These are phyloP conservation scores for Penicillium robsamsonii DNA, from an alignment of 495 filamentous ascomycete genomes.

Conservation along the genomic window DNA sequence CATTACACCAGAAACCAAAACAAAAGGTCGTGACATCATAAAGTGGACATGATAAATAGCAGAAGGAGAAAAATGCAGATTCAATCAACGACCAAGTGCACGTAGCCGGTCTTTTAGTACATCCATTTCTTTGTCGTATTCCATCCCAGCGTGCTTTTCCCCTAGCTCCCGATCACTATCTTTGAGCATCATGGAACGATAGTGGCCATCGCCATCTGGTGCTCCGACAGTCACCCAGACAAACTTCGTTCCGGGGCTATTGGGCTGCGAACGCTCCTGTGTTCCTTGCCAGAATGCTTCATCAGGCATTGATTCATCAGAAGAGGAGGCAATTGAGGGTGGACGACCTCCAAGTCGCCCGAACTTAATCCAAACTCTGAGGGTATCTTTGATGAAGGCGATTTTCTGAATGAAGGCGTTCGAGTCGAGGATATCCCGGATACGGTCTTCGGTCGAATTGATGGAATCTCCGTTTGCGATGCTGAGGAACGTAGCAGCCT, in stretches of 20 bases:
- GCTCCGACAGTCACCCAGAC: slow-evolving; percentile 85
- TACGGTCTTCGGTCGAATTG: slow-evolving; percentile 52
- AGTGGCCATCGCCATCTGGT: slow-evolving; percentile 64
- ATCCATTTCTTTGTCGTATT: slow-evolving; percentile 35
- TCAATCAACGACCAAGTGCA: slow-evolving; percentile 27
- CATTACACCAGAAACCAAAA: slow-evolving; percentile 10
- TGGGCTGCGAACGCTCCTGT: slow-evolving; percentile 50
- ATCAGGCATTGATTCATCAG: slow-evolving; percentile 42
- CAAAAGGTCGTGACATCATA: slow-evolving; percentile 32
- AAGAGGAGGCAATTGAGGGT: slow-evolving; percentile 1
- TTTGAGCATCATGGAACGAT: slow-evolving; percentile 44
- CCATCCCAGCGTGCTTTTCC: slow-evolving; percentile 19
- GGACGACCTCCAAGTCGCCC: slow-evolving; percentile 62
- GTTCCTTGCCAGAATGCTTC: slow-evolving; percentile 67
- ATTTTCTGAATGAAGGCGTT: slow-evolving; percentile 82
- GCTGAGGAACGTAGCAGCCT: slow-evolving; percentile 58
- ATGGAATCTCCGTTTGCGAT: slow-evolving; percentile 53
- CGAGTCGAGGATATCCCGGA: slow-evolving; percentile 63
- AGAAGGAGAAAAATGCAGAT: slow-evolving; percentile 9
- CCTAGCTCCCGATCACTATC: slow-evolving; percentile 16
- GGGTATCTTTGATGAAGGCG: slow-evolving; percentile 65
- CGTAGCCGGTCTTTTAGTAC: slow-evolving; percentile 36
- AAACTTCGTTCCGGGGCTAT: slow-evolving; percentile 63
- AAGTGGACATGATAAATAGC: slow-evolving; percentile 17
- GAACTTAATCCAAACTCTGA: slow-evolving; percentile 70